phyloP scores from a whole-genome alignment of 805 yeast species.

The Nakazawaea wyomingensis region DNA sequence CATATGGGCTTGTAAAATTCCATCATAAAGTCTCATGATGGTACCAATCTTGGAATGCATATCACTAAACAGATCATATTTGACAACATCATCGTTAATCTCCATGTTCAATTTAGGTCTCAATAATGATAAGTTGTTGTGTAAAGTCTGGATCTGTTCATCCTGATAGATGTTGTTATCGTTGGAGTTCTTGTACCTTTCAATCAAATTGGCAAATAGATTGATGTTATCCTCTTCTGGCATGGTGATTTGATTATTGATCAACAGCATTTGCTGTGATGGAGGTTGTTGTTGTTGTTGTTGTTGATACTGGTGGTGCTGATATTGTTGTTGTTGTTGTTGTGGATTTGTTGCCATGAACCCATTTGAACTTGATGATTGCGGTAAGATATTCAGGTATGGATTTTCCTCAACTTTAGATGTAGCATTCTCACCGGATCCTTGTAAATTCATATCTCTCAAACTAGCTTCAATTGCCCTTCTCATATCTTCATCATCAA shows the following conservation, averaged over 20 bases:
- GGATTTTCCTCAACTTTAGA: constrained; percentile 9
- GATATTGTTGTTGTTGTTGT: constrained; percentile 12
- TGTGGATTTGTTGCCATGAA: constrained; percentile 2
- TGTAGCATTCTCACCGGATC: constrained; percentile 2
- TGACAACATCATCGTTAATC: constrained; percentile 50
- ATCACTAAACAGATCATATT: constrained; percentile 62
- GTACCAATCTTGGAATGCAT: constrained; percentile 76
- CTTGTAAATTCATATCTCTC: constrained; percentile 49
- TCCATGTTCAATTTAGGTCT: constrained; percentile 67
- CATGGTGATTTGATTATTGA: constrained; percentile 36
- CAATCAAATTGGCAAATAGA: constrained; percentile 64
- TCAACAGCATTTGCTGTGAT: too few species aligned
- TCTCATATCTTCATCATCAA: constrained; percentile 78
- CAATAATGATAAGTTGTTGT: constrained; percentile 51
- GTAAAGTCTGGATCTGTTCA: constrained; percentile 49
- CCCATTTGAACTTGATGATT: constrained; percentile 3
- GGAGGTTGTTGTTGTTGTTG: background rate
- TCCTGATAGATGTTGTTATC: constrained; percentile 33
- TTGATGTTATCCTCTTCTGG: constrained; percentile 68
- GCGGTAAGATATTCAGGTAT: constrained; percentile 8
- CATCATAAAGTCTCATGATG: constrained; percentile 71
- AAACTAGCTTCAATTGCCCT: constrained; percentile 94
- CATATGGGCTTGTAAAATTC: constrained; percentile 55
- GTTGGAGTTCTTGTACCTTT: constrained; percentile 34
- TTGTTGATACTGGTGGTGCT: constrained; percentile 11